A percentile compares a stretch with the other conserved stretches of the same genome.
These are phyloP conservation scores for Psilocybe sp. DNA, from an alignment of 768 basidiomycete genomes.

Conservation along the genomic window DNA sequence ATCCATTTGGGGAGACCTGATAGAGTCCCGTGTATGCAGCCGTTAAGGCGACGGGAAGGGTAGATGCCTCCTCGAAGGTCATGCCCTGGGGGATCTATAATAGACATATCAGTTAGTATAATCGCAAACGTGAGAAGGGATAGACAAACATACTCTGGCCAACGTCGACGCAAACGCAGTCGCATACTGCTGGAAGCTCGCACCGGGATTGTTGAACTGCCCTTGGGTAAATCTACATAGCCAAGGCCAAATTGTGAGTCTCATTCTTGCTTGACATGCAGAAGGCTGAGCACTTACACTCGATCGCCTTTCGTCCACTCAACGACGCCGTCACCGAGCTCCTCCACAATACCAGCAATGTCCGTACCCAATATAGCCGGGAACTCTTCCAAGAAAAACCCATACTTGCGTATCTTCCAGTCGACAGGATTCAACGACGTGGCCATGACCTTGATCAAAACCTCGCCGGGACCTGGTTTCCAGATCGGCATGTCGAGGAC, in stretches of 20 bases:
- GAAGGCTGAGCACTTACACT: constrained; percentile 32
- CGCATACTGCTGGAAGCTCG: constrained; percentile 44
- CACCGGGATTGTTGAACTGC: constrained; percentile 27
- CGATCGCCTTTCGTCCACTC: constrained; percentile 48
- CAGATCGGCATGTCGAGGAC: constrained; percentile 32
- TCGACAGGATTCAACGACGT: constrained; percentile 53
- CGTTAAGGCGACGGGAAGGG: constrained; percentile 44
- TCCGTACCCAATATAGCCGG: constrained; percentile 48
- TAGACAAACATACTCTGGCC: constrained; percentile 31
- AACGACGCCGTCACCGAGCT: constrained; percentile 46
- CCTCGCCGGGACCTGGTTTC: constrained; percentile 42
- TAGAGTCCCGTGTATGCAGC: constrained; percentile 49
- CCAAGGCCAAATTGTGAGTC: no score
- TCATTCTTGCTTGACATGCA: no score
- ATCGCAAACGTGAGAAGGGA: no score
- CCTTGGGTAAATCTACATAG: constrained; percentile 38
- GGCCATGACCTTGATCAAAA: constrained; percentile 45
- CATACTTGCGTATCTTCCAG: constrained; percentile 45
- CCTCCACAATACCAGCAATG: constrained; percentile 45
- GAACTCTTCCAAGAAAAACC: constrained; percentile 35
- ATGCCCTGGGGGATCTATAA: constrained; percentile 34
- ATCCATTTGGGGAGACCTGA: constrained; percentile 31
- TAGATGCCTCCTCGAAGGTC: constrained; percentile 39
- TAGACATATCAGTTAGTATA: no score
- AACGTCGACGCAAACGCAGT: constrained; percentile 35